phyloP scores from a whole-genome alignment of 257 asterid genomes.

The Perilla frutescens region DNA sequence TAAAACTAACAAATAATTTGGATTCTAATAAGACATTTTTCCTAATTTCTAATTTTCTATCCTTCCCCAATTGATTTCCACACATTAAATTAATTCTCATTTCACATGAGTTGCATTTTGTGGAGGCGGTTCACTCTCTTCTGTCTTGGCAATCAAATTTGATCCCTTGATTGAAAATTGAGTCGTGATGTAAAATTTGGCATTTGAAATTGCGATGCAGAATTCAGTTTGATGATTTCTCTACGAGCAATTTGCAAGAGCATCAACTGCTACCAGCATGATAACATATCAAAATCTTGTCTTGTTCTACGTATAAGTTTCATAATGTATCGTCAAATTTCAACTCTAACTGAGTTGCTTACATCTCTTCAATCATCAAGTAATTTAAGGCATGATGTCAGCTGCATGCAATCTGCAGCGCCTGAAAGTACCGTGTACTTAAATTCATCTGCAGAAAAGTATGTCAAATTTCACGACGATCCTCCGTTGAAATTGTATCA shows the following conservation, averaged over 20 bases:
- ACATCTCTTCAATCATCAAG: conserved; percentile 29
- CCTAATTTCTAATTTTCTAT: too few species aligned
- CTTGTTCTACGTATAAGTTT: neutral
- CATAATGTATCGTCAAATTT: neutral
- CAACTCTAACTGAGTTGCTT: conserved; percentile 29
- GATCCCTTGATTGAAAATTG: neutral
- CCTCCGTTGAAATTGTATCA: conserved; percentile 32
- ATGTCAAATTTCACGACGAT: conserved; percentile 27
- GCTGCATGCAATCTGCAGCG: conserved; percentile 22
- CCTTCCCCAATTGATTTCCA: too few species aligned
- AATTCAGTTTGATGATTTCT: neutral
- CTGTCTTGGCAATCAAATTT: neutral
- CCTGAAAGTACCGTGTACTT: neutral
- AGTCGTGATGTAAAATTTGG: neutral
- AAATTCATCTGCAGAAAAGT: neutral
- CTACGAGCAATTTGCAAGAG: neutral
- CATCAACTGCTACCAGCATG: conserved; percentile 10
- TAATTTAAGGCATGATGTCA: conserved; percentile 10
- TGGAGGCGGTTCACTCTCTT: too few species aligned
- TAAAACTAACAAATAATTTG: too few species aligned
- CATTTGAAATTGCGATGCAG: neutral
- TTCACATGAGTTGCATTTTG: too few species aligned
- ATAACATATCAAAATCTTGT: conserved; percentile 15
- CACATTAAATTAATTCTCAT: too few species aligned
- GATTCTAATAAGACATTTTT: too few species aligned